Evolutionary conservation across 2,329 filamentous ascomycete species (phyloP).

Genomic region (Paracorniculantispora psalliotae): DNA sequence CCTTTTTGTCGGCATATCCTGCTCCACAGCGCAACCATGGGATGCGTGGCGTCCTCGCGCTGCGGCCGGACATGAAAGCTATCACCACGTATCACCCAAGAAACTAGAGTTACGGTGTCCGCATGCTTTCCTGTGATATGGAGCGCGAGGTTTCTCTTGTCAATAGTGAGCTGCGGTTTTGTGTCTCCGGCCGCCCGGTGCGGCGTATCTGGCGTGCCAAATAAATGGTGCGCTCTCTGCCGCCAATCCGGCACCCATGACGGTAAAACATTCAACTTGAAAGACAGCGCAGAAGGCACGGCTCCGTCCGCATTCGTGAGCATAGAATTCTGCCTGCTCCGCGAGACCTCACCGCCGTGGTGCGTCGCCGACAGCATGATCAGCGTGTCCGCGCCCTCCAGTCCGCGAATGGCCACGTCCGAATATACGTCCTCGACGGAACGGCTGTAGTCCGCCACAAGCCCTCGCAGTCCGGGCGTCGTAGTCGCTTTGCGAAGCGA

Average conservation of each 20-base stretch:
- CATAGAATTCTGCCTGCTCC: neutral
- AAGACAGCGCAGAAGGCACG: neutral
- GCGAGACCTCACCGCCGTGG: conserved; percentile 5
- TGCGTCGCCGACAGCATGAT: conserved; percentile 28
- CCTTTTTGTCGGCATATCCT: conserved; percentile 21
- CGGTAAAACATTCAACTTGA: neutral
- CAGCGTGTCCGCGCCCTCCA: conserved; percentile 25
- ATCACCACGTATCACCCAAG: conserved; percentile 27
- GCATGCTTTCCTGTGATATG: conserved; percentile 26
- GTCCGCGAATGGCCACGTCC: conserved; percentile 27
- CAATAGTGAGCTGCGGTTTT: conserved; percentile 23
- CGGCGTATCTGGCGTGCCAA: conserved; percentile 27
- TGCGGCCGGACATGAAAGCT: conserved; percentile 23
- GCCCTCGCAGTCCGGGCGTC: conserved; percentile 16
- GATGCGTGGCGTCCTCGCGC: conserved; percentile 13
- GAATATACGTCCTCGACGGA: conserved; percentile 28
- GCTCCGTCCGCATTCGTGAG: neutral
- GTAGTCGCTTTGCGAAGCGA: conserved; percentile 23
- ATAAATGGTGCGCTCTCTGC: conserved; percentile 26
- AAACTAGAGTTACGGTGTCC: conserved; percentile 22
- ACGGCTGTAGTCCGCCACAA: conserved; percentile 27
- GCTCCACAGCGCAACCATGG: conserved; percentile 28
- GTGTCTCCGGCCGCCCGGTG: conserved; percentile 26
- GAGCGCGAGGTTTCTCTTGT: conserved; percentile 20
- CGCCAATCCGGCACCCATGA: conserved; percentile 19